These are phyloP conservation scores for Ophiostoma sp. DNA, from an alignment of 2,329 filamentous ascomycete genomes.

Conservation along the genomic window DNA sequence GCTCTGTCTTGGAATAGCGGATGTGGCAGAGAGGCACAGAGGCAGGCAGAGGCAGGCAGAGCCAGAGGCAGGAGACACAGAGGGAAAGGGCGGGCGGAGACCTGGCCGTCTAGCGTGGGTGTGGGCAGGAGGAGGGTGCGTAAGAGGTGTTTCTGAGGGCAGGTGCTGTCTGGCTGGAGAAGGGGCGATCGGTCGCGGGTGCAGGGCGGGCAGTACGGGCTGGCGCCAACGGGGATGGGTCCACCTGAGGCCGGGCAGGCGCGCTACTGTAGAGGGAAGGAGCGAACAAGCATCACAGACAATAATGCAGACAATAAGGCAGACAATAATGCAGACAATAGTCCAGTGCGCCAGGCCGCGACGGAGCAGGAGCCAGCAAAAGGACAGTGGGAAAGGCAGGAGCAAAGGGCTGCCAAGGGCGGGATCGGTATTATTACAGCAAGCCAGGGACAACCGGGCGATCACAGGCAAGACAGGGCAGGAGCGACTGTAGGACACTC, in stretches of 20 bases:
- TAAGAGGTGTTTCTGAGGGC: constrained; percentile 7
- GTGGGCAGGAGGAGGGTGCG: constrained; percentile 6
- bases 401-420: background rate
- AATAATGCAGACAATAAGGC: no score
- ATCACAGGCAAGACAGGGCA: background rate
- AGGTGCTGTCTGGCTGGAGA: constrained; percentile 15
- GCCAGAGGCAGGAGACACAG: background rate
- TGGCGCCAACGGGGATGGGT: constrained; percentile 14
- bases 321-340: no score
- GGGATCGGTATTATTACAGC: background rate
- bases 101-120: background rate
- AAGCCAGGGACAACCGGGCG: background rate
- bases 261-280: constrained; percentile 10
- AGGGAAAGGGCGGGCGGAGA: background rate
- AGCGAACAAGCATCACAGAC: background rate
- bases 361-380: no score
- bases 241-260: background rate
- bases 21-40: background rate
- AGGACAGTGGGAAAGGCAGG: background rate
- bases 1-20: constrained; percentile 11
- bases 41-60: background rate
- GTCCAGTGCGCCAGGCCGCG: no score
- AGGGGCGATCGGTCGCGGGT: constrained; percentile 20
- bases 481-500: background rate
- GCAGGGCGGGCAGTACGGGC: constrained; percentile 8